phyloP scores from a whole-genome alignment of 2,329 filamentous ascomycete genomes.

The Fusarium sp. region DNA sequence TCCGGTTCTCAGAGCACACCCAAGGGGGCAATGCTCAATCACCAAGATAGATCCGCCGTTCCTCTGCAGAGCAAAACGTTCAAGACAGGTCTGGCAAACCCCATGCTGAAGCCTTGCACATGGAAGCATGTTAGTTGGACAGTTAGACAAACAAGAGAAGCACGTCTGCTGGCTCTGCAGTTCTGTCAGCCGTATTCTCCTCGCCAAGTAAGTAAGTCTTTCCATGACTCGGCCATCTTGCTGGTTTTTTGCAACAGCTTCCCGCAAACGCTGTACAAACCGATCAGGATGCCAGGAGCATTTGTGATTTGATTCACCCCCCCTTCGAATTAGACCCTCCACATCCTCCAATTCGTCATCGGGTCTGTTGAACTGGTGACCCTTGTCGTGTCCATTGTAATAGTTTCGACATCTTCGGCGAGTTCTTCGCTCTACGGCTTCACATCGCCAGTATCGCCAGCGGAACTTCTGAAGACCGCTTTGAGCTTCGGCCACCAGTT shows the following conservation, averaged over 20 bases:
- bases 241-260: neutral
- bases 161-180: slow-evolving; percentile 11
- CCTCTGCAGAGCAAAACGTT: neutral
- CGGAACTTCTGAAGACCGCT: slow-evolving; percentile 3
- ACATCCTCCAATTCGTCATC: neutral
- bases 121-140: slow-evolving; percentile 22
- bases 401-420: slow-evolving; percentile 10
- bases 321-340: neutral
- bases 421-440: neutral
- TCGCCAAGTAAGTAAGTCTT: neutral
- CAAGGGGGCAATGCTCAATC: neutral
- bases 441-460: slow-evolving; percentile 15
- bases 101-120: slow-evolving; percentile 4
- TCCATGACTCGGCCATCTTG: neutral
- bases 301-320: neutral
- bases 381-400: neutral
- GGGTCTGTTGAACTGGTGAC: slow-evolving; percentile 5
- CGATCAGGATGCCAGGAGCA: slow-evolving; percentile 4
- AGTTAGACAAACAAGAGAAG: neutral
- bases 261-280: neutral
- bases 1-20: neutral
- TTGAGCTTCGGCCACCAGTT: neutral
- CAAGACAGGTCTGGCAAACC: slow-evolving; percentile 13
- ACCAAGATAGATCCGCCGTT: neutral
- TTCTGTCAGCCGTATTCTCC: neutral